These are phyloP conservation scores for Primulina eburnea DNA, from an alignment of 257 asterid genomes.

Conservation along the genomic window DNA sequence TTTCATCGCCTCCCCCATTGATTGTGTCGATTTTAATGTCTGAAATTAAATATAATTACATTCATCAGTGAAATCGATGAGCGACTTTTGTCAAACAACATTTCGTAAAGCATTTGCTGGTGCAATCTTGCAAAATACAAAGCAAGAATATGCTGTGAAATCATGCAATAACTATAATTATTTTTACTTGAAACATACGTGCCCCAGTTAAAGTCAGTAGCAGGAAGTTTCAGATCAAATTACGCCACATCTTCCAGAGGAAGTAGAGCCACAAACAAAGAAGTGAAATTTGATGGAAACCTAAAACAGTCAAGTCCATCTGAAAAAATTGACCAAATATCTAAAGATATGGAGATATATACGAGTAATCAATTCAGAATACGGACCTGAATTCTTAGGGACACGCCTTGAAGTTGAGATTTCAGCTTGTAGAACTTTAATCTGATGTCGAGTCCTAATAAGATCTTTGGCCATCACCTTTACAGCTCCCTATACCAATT, in stretches of 20 bases:
- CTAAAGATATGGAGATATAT: not conserved
- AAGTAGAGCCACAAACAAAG: slow-evolving; percentile 24
- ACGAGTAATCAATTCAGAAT: slow-evolving; percentile 2
- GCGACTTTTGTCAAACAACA: too few relatives aligned
- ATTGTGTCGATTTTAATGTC: slow-evolving; percentile 97
- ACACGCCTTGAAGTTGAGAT: slow-evolving; percentile 97
- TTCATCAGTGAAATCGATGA: too few relatives aligned
- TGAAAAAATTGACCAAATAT: too few relatives aligned
- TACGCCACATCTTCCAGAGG: slow-evolving; percentile 10
- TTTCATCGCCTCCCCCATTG: slow-evolving; percentile 99
- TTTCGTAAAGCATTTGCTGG: too few relatives aligned
- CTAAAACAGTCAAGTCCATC: too few relatives aligned
- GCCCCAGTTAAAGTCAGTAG: too few relatives aligned
- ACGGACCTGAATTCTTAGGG: slow-evolving; percentile 91
- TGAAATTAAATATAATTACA: slow-evolving; percentile 21
- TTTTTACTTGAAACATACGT: too few relatives aligned
- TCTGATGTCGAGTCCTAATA: slow-evolving; percentile 86
- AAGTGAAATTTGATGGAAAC: too few relatives aligned
- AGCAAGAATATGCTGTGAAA: too few relatives aligned
- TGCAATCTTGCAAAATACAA: too few relatives aligned
- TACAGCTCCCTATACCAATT: slow-evolving; percentile 63
- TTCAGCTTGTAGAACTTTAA: slow-evolving; percentile 90
- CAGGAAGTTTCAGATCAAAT: too few relatives aligned
- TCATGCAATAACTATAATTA: too few relatives aligned
- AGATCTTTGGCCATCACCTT: slow-evolving; percentile 53